A percentile compares a stretch with the other conserved stretches of the same genome.
Evolutionary conservation across 176 grass and related monocot species (phyloP).

Genomic region (Saccharum spontaneum): DNA sequence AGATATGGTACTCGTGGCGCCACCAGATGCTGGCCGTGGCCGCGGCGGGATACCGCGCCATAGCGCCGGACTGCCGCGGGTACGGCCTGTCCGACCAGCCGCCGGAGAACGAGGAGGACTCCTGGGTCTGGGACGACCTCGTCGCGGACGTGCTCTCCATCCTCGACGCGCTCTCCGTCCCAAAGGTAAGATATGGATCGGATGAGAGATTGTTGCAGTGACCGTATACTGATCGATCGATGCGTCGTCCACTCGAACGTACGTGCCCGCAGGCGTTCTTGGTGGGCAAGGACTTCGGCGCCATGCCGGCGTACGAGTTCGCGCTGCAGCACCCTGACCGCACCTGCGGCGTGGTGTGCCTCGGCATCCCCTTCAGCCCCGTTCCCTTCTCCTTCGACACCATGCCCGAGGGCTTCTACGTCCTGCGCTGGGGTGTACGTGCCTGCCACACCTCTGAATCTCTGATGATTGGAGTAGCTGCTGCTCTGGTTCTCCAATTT

Average conservation of each 20-base stretch:
- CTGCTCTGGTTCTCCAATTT: too few species aligned
- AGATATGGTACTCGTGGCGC: conserved; percentile 79
- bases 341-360: conserved; percentile 39
- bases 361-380: conserved; percentile 51
- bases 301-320: conserved; percentile 45
- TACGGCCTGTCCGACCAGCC: conserved; percentile 65
- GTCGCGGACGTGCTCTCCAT: conserved; percentile 49
- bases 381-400: neutral
- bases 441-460: neutral
- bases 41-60: conserved; percentile 52
- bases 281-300: conserved; percentile 40
- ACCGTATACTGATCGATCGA: neutral
- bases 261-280: conserved; percentile 24
- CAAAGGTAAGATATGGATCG: neutral
- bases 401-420: conserved; percentile 68
- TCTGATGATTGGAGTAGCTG: neutral
- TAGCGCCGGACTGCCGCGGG: conserved; percentile 58
- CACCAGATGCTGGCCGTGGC: conserved; percentile 68
- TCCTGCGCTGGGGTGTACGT: conserved; percentile 57
- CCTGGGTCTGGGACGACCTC: conserved; percentile 50
- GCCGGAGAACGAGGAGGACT: conserved; percentile 33
- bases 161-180: conserved; percentile 35
- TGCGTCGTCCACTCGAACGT: too few species aligned
- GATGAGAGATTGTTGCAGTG: neutral
- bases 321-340: conserved; percentile 44